Evolutionary conservation across 805 yeast genomes (phyloP), one percentile per base, ranked within the genome.

Genomic region (Teunomyces lycoperdinae): DNA sequence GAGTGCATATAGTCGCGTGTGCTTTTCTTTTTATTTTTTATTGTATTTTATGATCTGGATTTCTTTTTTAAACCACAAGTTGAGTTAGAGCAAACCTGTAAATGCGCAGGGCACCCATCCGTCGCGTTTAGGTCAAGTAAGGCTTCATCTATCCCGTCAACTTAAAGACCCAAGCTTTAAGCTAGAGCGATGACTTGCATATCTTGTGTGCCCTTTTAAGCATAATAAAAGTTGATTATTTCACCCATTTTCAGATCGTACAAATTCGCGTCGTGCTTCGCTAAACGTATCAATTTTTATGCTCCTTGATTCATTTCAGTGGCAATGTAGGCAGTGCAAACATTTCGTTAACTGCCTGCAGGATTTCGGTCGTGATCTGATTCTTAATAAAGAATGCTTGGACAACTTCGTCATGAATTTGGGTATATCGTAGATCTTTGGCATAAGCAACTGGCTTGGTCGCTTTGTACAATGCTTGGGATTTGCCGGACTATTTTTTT

Each of bases 41-140:
- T 20, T 38, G 30, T 26, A 38, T 38, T 38, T 24, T 38, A 38
- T 38, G 41, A 38, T 38, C 41, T 38, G 41, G 41, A 38, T 38
- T 38, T 38, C 41, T 38, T 38, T 31, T 38, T 38, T 38, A 29
- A 38, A 38, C 29, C 41, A 13, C 14, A 26, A 20, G 16, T n/a
- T 38, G 29, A 4, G 28, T 17, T 20, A 24, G 30, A 26, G 41
- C 13, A 17, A 38, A 26, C 41, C 41, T 38, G 41, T 11, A 38
- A 38, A 38, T 26, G 11, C 27, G 26, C 39, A 35, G 39, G 41
- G 41, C 29, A 38, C 30, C 6, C 4, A 32, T 16, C n/a, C 9
- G 34, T 32, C 9, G 17, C 34, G 9, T 32, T 13, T 9, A 13
- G 34, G 13, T 9, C 9, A 32, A 16, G 8, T 3, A 9, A 20